Percentiles rank a stretch among this genome's conserved stretches.
phyloP scores from a whole-genome alignment of 2,329 filamentous ascomycete species.

The Shiraia sp. region DNA sequence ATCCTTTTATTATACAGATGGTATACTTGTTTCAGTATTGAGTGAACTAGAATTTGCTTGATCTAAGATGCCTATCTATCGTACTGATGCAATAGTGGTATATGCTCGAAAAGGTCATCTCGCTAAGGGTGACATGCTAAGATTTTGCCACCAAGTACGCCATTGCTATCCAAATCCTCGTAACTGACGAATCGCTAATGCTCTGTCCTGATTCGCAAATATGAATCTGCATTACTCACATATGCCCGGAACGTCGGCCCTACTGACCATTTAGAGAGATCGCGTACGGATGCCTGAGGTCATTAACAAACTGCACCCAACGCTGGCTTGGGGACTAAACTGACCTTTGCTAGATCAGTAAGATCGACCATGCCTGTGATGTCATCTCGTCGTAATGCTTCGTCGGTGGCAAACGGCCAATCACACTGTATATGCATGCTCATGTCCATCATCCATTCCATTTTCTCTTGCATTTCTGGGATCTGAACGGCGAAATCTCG shows the following conservation, averaged over 20 bases:
- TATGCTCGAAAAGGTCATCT: too few relatives aligned
- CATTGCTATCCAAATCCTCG: too few relatives aligned
- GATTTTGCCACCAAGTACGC: too few relatives aligned
- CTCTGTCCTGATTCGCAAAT: conserved; percentile 26
- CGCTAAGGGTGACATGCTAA: too few relatives aligned
- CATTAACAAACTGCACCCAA: not conserved
- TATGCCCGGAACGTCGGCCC: conserved; percentile 27
- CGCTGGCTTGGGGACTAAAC: not conserved
- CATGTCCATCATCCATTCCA: conserved; percentile 31
- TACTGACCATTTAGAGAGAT: conserved; percentile 24
- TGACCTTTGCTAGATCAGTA: conserved; percentile 18
- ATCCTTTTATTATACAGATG: too few relatives aligned
- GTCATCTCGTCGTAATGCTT: conserved; percentile 11
- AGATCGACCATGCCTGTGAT: conserved; percentile 20
- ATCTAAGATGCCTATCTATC: too few relatives aligned
- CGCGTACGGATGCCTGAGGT: conserved; percentile 9
- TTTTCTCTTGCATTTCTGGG: conserved; percentile 27
- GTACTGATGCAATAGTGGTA: too few relatives aligned
- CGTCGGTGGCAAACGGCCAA: conserved; percentile 15
- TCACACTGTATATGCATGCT: conserved; percentile 19
- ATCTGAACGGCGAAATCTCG: conserved; percentile 28
- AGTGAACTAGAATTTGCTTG: too few relatives aligned
- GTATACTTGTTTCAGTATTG: too few relatives aligned
- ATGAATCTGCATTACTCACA: conserved; percentile 28
- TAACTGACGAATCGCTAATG: too few relatives aligned